Conservation (phyloP, 2,329 filamentous ascomycete genomes). For the Trichoderma arundinaceum region DNA sequence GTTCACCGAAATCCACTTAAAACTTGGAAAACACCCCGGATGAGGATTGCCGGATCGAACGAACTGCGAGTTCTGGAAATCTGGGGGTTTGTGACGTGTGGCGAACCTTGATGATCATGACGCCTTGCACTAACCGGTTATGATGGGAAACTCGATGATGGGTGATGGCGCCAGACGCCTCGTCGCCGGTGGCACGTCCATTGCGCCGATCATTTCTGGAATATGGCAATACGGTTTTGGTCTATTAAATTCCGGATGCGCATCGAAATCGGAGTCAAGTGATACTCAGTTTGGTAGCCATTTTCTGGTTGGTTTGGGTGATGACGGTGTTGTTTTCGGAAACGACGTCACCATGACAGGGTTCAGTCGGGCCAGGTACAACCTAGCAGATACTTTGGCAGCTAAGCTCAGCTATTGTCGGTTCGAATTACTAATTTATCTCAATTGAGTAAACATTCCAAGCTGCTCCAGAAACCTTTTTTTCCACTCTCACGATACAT, state of each 20-base stretch:
- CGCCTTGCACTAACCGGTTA: not conserved
- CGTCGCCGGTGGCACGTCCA: not conserved
- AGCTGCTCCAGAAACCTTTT: not conserved
- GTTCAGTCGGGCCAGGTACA: not conserved
- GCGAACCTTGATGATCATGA: constrained; percentile 15
- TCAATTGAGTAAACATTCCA: too few species aligned
- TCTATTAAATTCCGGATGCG: not conserved
- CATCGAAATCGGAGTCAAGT: not conserved
- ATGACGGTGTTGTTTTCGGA: constrained; percentile 5
- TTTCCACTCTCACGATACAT: not conserved
- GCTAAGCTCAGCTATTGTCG: too few species aligned
- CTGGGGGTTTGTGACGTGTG: not conserved
- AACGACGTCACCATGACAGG: constrained; percentile 27
- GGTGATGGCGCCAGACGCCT: not conserved
- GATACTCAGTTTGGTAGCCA: not conserved
- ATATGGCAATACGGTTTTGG: not conserved
- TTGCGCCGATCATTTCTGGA: constrained; percentile 3
- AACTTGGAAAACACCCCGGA: not conserved
- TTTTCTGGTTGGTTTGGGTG: not conserved
- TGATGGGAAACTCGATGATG: not conserved
- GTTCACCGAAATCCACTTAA: not conserved
- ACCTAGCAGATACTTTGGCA: not conserved
- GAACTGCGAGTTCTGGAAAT: not conserved
- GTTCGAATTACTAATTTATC: too few species aligned
- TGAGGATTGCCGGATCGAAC: not conserved